A percentile compares a stretch with the other conserved stretches of the same genome.
These are phyloP conservation scores for Tolypocladium inflatum DNA, from an alignment of 2,329 filamentous ascomycete genomes.

Conservation along the genomic window DNA sequence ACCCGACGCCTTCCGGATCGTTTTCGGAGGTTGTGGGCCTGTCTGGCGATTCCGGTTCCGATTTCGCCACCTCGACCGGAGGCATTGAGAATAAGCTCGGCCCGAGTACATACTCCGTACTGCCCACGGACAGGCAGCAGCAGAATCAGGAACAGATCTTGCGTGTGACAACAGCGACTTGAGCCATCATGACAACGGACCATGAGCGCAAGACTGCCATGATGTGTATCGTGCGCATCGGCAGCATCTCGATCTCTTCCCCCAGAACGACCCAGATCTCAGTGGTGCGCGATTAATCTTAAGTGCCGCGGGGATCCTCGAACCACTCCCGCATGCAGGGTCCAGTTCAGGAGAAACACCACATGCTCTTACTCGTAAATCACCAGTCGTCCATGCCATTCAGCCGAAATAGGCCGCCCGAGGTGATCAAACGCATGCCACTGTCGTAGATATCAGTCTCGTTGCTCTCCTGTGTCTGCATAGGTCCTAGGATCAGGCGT, in stretches of 20 bases:
- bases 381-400: neutral
- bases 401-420: neutral
- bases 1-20: neutral
- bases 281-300: neutral
- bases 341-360: neutral
- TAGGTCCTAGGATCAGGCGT: no score
- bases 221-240: neutral
- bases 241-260: neutral
- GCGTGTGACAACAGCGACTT: neutral
- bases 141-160: neutral
- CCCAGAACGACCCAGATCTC: neutral
- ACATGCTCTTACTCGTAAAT: no score
- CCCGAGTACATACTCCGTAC: no score
- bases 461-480: no score
- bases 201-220: neutral
- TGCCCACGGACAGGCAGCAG: neutral
- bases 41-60: neutral
- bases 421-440: no score
- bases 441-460: no score
- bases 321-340: neutral
- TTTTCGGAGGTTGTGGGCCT: neutral
- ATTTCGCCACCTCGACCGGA: neutral
- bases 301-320: neutral
- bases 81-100: neutral
- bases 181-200: neutral